A percentile compares a stretch with the other conserved stretches of the same genome.
phyloP scores from a whole-genome alignment of 78 protist species.

The Chrysochromulina parva region DNA sequence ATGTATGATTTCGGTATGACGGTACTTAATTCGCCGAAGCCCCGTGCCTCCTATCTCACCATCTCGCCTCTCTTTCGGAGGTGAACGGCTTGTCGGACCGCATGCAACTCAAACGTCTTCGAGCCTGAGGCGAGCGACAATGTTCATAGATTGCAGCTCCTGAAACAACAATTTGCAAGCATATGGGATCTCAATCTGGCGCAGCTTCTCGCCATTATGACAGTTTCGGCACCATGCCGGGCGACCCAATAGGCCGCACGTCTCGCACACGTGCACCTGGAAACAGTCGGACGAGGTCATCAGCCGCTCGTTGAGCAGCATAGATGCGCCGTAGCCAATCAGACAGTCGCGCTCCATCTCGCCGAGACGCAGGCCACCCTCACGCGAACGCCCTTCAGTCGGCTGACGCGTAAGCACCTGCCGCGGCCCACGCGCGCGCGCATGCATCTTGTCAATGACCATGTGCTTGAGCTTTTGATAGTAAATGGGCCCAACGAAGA shows the following conservation, averaged over 20 bases:
- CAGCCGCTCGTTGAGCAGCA: constrained; percentile 74
- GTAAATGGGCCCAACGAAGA: constrained; percentile 99
- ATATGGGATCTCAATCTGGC: constrained; percentile 85
- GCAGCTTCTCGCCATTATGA: constrained; percentile 53
- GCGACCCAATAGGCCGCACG: constrained; percentile 84
- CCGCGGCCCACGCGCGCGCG: constrained; percentile 95
- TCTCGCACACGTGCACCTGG: constrained; percentile 3
- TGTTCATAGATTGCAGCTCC: constrained; percentile 79
- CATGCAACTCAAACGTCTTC: not conserved
- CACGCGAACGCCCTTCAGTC: constrained; percentile 96
- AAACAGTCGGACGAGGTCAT: constrained; percentile 26
- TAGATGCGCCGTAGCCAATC: constrained; percentile 90
- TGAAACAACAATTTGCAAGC: constrained; percentile 98
- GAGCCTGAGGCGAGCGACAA: constrained; percentile 18
- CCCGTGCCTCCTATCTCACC: too few species aligned
- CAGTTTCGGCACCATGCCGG: constrained; percentile 94
- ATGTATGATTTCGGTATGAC: too few species aligned
- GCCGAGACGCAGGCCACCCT: constrained; percentile 99
- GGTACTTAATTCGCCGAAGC: too few species aligned
- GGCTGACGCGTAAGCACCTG: constrained; percentile 99
- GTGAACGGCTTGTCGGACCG: not conserved
- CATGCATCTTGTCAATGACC: constrained; percentile 99
- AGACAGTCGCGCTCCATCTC: constrained; percentile 89
- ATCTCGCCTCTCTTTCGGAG: too few species aligned
- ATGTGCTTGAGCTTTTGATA: constrained; percentile 98